Conservation (phyloP, 1,284 basidiomycete species). For the Cryptococcus maquisensis region DNA sequence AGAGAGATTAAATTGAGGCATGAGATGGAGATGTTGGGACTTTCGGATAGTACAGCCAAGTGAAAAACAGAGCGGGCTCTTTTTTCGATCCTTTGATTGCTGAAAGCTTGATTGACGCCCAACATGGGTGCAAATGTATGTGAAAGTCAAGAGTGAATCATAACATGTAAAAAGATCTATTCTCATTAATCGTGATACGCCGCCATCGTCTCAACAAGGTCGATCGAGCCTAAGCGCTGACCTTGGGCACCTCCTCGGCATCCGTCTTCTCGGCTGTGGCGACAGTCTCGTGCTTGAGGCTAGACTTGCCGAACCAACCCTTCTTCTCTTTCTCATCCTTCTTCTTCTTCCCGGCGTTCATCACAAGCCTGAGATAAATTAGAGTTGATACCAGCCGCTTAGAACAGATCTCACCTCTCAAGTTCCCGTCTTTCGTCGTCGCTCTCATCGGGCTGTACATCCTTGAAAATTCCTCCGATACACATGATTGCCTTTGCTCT, state of each 20-base stretch:
- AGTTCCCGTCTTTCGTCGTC: slow-evolving; percentile 88
- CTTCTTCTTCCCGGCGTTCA: slow-evolving; percentile 50
- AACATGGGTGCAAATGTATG: too few relatives aligned
- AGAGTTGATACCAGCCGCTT: neutral
- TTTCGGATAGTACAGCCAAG: neutral
- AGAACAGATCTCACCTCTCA: slow-evolving; percentile 58
- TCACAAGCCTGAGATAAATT: slow-evolving; percentile 35
- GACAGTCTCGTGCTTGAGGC: slow-evolving; percentile 2
- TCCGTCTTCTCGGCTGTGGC: slow-evolving; percentile 3
- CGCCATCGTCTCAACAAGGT: neutral
- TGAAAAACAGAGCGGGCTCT: neutral
- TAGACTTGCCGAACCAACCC: slow-evolving; percentile 14
- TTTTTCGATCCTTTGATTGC: neutral
- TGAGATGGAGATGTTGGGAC: slow-evolving; percentile 3
- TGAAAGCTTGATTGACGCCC: too few relatives aligned
- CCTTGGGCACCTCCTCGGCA: slow-evolving; percentile 6
- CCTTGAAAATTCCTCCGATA: slow-evolving; percentile 82
- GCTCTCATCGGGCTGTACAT: slow-evolving; percentile 73
- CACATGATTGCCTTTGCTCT: slow-evolving; percentile 82
- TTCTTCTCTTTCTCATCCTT: slow-evolving; percentile 24
- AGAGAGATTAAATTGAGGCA: slow-evolving; percentile 1
- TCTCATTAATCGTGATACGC: neutral
- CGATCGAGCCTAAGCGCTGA: neutral
- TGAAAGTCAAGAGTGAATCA: neutral
- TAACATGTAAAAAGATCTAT: neutral